phyloP scores from a whole-genome alignment of 2,329 filamentous ascomycete genomes.

The Scedosporium apiospermum region DNA sequence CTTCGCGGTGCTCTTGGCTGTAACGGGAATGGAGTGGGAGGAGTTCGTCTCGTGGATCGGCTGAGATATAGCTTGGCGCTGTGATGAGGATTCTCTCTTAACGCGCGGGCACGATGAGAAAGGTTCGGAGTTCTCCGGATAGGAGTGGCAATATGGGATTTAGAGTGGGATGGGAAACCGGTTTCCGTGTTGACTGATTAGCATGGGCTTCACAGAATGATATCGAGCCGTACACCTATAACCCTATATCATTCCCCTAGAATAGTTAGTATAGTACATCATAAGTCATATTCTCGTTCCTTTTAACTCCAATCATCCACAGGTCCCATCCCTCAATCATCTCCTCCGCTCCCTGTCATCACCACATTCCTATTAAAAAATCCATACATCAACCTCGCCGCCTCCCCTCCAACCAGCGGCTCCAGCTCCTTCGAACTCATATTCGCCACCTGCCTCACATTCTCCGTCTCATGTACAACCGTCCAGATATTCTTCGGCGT shows the following conservation, averaged over 20 bases:
- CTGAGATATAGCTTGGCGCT: no score
- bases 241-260: not conserved
- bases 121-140: no score
- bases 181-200: no score
- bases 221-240: no score
- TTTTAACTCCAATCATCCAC: not conserved
- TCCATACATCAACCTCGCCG: slow-evolving; percentile 62
- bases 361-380: slow-evolving; percentile 68
- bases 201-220: no score
- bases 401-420: slow-evolving; percentile 66
- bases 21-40: no score
- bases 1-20: no score
- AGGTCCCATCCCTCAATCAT: not conserved
- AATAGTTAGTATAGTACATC: not conserved
- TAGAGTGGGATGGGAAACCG: no score
- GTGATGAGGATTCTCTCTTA: no score
- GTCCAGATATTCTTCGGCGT: slow-evolving; percentile 68
- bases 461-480: slow-evolving; percentile 64
- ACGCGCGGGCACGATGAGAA: no score
- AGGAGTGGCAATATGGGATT: no score
- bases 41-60: no score
- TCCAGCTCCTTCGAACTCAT: slow-evolving; percentile 67
- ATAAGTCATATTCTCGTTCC: not conserved
- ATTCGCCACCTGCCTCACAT: slow-evolving; percentile 75
- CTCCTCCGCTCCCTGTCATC: slow-evolving; percentile 1